Base-by-base conservation (phyloP, 75 land plant genomes). In the Pinus albicaulis region DNA sequence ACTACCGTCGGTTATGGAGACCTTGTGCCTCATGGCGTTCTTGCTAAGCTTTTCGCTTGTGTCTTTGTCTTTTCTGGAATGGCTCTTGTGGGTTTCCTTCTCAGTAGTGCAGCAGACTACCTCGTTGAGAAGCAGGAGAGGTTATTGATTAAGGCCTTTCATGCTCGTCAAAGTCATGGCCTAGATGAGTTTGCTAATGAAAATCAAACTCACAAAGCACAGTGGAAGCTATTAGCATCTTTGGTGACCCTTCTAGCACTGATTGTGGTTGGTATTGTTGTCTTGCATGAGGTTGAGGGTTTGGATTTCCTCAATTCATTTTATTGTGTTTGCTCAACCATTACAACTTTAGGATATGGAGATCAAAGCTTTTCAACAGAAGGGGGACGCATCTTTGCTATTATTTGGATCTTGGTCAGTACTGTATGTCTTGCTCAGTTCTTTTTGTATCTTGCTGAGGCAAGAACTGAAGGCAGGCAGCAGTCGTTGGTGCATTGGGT, bases 1-100 rank as follows among this genome's bases (percentile, higher is more conserved):
- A 95, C 99, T 10, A 93, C 94, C 4, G 91, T 93, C 24, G 99
- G 97, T n/a, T 95, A 95, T 81, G 99, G 99, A 22, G 99, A 95
- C 55, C 85, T 95, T 70, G 99, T 95, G 14, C 99, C 99, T 0
- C 20, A 61, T 25, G 85, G 87, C 23, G 59, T 41, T 1, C n/a
- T 73, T 3, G 81, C 92, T 1, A 95, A 93, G 76, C 84, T 93
- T 20, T 85, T 95, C 28, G 90, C 97, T 53, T 95, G 94, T 69
- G 78, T 76, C 4, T 95, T 88, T 78, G 97, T 95, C 52, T 88
- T 95, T 73, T 60, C 78, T 16, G 99, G 99, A 48, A 90, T 93
- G 82, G 91, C 88, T 5, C 76, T 95, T 19, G 86, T 85, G 52
- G 99, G 87, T 3, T 74, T 91, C 17, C 59, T 95, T 15, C 79